These are phyloP conservation scores for Fusarium heterosporum DNA, from an alignment of 2,329 filamentous ascomycete genomes.

Conservation along the genomic window DNA sequence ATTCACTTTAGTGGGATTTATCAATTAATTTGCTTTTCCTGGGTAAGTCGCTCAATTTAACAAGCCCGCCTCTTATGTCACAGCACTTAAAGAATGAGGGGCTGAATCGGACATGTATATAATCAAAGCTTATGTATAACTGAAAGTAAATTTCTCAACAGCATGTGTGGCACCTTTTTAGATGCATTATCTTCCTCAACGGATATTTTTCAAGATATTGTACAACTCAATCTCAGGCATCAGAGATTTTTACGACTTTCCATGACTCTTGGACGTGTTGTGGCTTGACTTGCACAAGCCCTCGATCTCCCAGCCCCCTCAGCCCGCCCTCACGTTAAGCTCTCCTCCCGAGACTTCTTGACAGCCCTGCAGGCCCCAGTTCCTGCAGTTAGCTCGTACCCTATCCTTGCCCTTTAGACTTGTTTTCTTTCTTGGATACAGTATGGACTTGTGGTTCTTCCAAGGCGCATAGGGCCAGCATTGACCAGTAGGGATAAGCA, in stretches of 20 bases:
- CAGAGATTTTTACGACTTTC: not conserved
- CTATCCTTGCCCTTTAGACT: constrained; percentile 4
- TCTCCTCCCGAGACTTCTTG: constrained; percentile 18
- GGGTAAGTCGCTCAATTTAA: constrained; percentile 1
- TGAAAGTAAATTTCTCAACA: constrained; percentile 27
- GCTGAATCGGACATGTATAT: constrained; percentile 20
- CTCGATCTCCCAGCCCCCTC: constrained; percentile 21
- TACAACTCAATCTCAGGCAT: constrained; percentile 11
- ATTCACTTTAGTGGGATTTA: not conserved
- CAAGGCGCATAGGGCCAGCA: constrained; percentile 2
- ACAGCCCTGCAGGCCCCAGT: constrained; percentile 7
- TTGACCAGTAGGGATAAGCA: constrained; percentile 10
- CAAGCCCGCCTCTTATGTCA: constrained; percentile 13
- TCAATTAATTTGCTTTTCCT: constrained; percentile 4
- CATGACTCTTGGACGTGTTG: constrained; percentile 4
- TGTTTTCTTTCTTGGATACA: constrained; percentile 9
- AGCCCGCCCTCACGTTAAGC: constrained; percentile 19
- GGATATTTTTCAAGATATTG: constrained; percentile 1
- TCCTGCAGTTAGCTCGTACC: constrained; percentile 1
- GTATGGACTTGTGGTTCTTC: constrained; percentile 6
- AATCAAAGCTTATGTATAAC: not conserved
- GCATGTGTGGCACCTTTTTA: constrained; percentile 20
- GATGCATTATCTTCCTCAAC: not conserved
- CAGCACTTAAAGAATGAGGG: constrained; percentile 14
- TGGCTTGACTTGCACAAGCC: constrained; percentile 17